Evolutionary conservation across 352 stramenopile species (phyloP).

Genomic region (Globisporangium ultimum): DNA sequence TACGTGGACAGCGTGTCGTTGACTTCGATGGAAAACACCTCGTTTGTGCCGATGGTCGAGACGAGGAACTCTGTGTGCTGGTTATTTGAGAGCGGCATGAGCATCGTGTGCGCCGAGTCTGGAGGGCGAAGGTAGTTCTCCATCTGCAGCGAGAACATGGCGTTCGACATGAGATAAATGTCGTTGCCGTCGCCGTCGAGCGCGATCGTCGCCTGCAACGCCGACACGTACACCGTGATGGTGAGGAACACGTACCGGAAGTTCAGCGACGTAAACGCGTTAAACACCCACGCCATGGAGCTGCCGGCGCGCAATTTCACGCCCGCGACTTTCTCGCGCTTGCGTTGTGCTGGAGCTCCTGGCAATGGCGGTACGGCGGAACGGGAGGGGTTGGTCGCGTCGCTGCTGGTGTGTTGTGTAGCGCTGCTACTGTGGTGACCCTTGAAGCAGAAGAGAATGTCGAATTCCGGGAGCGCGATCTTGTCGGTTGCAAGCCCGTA

Average conservation of each 20-base stretch:
- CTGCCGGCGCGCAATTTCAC: background rate
- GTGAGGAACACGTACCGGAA: slow-evolving; percentile 23
- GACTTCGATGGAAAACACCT: slow-evolving; percentile 41
- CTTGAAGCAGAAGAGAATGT: slow-evolving; percentile 29
- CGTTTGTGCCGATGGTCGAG: slow-evolving; percentile 30
- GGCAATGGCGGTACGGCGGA: background rate
- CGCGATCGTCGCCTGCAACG: slow-evolving; percentile 38
- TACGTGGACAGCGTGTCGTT: slow-evolving; percentile 53
- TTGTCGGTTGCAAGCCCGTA: slow-evolving; percentile 46
- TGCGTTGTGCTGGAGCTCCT: background rate
- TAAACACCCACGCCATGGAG: slow-evolving; percentile 37
- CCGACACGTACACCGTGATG: slow-evolving; percentile 20
- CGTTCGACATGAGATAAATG: slow-evolving; percentile 70
- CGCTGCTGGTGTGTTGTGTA: slow-evolving; percentile 11
- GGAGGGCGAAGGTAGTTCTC: slow-evolving; percentile 52
- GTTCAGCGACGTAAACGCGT: slow-evolving; percentile 29
- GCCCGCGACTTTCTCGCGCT: slow-evolving; percentile 2
- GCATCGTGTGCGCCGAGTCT: slow-evolving; percentile 14
- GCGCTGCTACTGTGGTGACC: slow-evolving; percentile 35
- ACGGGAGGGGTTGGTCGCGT: slow-evolving; percentile 6
- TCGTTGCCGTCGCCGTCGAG: slow-evolving; percentile 44
- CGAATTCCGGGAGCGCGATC: slow-evolving; percentile 43
- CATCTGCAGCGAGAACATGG: slow-evolving; percentile 56
- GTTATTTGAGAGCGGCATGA: slow-evolving; percentile 7
- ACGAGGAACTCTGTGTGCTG: slow-evolving; percentile 49